Percentiles rank a stretch among this genome's conserved stretches.
These are phyloP conservation scores for Kwoniella europaea DNA, from an alignment of 768 basidiomycete species.

Conservation along the genomic window DNA sequence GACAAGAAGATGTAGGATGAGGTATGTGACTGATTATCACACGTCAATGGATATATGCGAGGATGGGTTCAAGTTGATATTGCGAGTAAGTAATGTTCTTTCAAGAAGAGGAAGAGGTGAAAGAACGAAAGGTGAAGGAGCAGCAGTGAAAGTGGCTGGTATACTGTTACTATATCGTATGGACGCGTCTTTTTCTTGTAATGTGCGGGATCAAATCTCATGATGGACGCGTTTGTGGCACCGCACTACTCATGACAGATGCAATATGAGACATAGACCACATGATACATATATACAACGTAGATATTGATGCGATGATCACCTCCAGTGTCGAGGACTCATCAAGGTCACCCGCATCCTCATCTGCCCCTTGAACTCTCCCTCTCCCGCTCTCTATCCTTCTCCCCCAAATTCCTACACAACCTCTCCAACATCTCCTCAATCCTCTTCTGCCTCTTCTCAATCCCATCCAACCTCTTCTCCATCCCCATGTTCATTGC, in stretches of 20 bases:
- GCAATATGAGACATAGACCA: no score
- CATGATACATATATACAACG: neutral
- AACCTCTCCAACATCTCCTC: constrained; percentile 48
- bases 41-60: no score
- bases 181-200: neutral
- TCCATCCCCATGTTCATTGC: constrained; percentile 16
- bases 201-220: no score
- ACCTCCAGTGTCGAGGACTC: no score
- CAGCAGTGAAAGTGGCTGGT: neutral
- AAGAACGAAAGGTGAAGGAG: neutral
- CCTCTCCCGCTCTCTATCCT: constrained; percentile 2
- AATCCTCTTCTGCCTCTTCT: constrained; percentile 48
- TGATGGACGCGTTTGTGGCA: neutral
- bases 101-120: neutral
- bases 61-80: neutral
- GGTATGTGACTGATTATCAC: neutral
- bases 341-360: neutral
- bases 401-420: constrained; percentile 15
- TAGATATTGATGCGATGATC: neutral
- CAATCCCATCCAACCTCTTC: constrained; percentile 42
- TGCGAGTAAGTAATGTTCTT: neutral
- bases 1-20: neutral
- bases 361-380: neutral
- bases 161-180: no score
- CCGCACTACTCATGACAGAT: no score